Base-by-base conservation (phyloP, 257 asterid species). In the Perilla frutescens region DNA sequence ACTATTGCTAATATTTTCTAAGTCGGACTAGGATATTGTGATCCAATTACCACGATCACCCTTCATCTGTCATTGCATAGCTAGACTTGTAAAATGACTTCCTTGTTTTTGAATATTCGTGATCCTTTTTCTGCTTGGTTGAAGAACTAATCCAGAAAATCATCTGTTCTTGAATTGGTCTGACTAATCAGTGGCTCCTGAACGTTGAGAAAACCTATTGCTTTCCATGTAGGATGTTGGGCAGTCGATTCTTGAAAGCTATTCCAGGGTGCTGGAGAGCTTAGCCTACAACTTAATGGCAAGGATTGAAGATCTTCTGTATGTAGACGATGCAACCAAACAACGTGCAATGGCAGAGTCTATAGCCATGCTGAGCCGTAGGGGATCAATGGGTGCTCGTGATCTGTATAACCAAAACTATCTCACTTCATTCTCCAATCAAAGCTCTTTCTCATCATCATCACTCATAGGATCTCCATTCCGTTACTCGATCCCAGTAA, bases 161-260 rank as follows among this genome's bases (percentile, higher is more conserved):
- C 13, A 6, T 56, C 37, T 43, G 48, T 40, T 4, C 5, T 40
- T 11, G 26, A 40, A 20, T 69, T 41, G 55, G 54, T 26, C 34
- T 12, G 26, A 41, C 29, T 61, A 14, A 60, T 26, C 41, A 34
- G 8, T 34, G 66, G 54, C 44, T 36, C 55, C 37, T 34, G 4
- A 34, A 34, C 37, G 37, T 34, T 34, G 37, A 34, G 37, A 34
- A 34, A 34, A 2, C 43, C 7, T 43, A 29, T 61, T 47, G 34
- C 55, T 68, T 43, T 77, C 60, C 34, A 55, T 76, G 62, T 41
- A 93, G 98, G 98, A 94, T 82, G 90, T 94, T 8, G 98, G 98
- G 73, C 90, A 91, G 61, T 87, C 98, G n/a, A 91, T 94, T 76
- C 97, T 94, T 26, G 97, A 94, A 79, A 90, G 97, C 87, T 94